These are phyloP conservation scores for Penicillium subrubescens DNA, from an alignment of 495 filamentous ascomycete genomes.

Conservation along the genomic window DNA sequence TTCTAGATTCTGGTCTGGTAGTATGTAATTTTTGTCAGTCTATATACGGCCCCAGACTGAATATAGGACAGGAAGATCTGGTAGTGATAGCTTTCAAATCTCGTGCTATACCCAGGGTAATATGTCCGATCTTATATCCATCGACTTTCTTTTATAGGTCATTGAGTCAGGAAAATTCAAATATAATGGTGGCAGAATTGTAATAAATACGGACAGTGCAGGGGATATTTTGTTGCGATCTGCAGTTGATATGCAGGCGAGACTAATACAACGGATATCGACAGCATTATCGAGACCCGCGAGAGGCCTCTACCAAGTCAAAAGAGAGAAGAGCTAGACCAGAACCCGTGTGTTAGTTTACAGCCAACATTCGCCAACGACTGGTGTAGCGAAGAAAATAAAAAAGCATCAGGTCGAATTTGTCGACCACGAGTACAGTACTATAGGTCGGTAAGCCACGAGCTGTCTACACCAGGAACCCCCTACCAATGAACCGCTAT, in stretches of 20 bases:
- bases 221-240: constrained; percentile 12
- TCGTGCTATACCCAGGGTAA: background rate
- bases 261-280: constrained; percentile 17
- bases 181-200: constrained; percentile 1
- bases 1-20: background rate
- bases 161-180: background rate
- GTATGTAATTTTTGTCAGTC: background rate
- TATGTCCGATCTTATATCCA: background rate
- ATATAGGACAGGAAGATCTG: too few species aligned
- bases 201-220: constrained; percentile 8
- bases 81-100: background rate
- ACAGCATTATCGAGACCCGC: constrained; percentile 10
- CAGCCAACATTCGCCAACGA: background rate
- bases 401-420: background rate
- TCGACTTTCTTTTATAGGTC: background rate
- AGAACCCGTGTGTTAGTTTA: background rate
- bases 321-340: background rate
- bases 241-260: constrained; percentile 17
- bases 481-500: constrained; percentile 11
- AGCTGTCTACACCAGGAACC: background rate
- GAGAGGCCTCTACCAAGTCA: background rate
- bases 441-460: background rate
- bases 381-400: background rate
- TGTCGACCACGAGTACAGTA: background rate
- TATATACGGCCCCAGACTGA: too few species aligned